Conservation (phyloP, 1,284 basidiomycete genomes). For the Puccinia novopanici region DNA sequence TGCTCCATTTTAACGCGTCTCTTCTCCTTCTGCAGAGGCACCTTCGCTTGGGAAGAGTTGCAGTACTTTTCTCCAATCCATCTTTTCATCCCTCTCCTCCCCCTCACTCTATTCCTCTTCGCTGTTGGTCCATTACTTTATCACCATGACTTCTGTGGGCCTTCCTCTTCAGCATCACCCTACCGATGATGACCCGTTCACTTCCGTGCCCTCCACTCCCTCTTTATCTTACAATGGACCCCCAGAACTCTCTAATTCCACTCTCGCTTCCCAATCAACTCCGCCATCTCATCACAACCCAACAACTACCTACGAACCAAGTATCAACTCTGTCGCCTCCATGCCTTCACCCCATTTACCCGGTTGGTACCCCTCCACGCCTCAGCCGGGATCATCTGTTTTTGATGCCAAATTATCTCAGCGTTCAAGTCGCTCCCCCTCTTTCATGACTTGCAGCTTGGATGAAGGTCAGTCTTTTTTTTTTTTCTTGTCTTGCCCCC, state of each 20-base stretch:
- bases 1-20: too few species aligned
- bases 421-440: slow-evolving; percentile 5
- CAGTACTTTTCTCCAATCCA: not conserved
- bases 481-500: not conserved
- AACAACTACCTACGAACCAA: not conserved
- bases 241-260: not conserved
- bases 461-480: slow-evolving; percentile 13
- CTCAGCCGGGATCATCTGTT: slow-evolving; percentile 13
- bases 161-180: not conserved
- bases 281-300: not conserved
- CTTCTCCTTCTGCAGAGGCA: too few species aligned
- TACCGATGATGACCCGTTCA: slow-evolving; percentile 10
- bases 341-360: slow-evolving; percentile 3
- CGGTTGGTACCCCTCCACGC: slow-evolving; percentile 21
- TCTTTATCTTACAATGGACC: not conserved
- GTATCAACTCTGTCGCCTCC: not conserved
- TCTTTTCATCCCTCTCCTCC: not conserved
- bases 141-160: not conserved
- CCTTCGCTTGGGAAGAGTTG: too few species aligned
- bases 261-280: not conserved
- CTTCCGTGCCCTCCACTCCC: not conserved
- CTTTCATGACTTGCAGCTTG: slow-evolving; percentile 20
- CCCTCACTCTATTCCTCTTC: not conserved
- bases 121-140: too few species aligned
- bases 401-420: not conserved